These are phyloP conservation scores for Fagopyrum homotropicum DNA, from an alignment of 148 eudicot genomes.

Conservation along the genomic window DNA sequence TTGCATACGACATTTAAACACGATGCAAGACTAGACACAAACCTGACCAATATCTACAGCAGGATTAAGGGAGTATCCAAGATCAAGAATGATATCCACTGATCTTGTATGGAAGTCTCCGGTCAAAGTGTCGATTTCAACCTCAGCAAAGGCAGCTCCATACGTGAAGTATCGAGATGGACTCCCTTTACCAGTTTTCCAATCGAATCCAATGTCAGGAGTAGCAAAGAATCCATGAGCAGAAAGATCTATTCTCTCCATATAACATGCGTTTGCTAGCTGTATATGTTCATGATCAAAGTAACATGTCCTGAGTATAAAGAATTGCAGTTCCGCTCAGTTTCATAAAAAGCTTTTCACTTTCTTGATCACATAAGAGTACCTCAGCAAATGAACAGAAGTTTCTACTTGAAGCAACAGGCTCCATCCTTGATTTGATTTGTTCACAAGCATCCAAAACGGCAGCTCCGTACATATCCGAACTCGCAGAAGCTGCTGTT, in stretches of 20 bases:
- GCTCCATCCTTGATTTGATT: conserved; percentile 85
- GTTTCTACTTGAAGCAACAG: conserved; percentile 49
- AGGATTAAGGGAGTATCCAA: conserved; percentile 88
- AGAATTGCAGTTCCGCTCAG: not conserved
- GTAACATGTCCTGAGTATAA: not conserved
- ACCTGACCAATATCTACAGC: conserved; percentile 99
- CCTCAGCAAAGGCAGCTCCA: conserved; percentile 96
- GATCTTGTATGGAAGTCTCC: conserved; percentile 95
- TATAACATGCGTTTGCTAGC: conserved; percentile 64
- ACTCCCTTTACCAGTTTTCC: conserved; percentile 69
- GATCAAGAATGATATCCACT: conserved; percentile 73
- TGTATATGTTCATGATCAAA: conserved; percentile 23
- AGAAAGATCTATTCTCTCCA: conserved; percentile 90
- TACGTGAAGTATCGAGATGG: conserved; percentile 85
- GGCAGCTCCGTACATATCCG: conserved; percentile 96
- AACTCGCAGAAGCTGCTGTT: conserved; percentile 97
- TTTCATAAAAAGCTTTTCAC: not conserved
- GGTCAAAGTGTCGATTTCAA: conserved; percentile 82
- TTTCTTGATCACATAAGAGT: conserved; percentile 8
- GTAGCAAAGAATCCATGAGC: conserved; percentile 89
- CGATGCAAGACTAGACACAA: not conserved
- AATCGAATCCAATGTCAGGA: conserved; percentile 91
- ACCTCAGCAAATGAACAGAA: conserved; percentile 75
- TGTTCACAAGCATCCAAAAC: conserved; percentile 97
- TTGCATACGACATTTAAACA: not conserved